These are phyloP conservation scores for Neurospora sp. DNA, from an alignment of 495 filamentous ascomycete genomes.

Conservation along the genomic window DNA sequence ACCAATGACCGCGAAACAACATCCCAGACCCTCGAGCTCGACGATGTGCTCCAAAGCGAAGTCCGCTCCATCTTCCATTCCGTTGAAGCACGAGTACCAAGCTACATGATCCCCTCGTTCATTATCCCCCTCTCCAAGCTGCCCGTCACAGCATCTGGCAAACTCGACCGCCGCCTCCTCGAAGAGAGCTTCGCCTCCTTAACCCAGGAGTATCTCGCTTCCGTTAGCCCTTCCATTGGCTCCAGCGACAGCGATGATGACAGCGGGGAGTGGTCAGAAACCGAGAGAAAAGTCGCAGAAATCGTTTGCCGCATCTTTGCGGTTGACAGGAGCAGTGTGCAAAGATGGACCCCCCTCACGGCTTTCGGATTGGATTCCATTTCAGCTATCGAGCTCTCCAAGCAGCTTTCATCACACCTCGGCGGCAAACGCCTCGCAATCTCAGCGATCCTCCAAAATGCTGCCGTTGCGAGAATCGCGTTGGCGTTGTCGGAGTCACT, in stretches of 20 bases:
- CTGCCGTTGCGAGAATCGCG: conserved; percentile 48
- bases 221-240: conserved; percentile 11
- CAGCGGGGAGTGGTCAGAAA: conserved; percentile 39
- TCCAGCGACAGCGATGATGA: conserved; percentile 19
- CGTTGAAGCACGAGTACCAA: conserved; percentile 38
- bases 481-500: conserved; percentile 11
- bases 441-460: conserved; percentile 52
- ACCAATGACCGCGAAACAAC: not conserved
- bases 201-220: conserved; percentile 7
- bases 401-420: conserved; percentile 32
- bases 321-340: conserved; percentile 46
- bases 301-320: conserved; percentile 33
- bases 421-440: conserved; percentile 39
- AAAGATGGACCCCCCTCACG: conserved; percentile 33
- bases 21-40: conserved; percentile 20
- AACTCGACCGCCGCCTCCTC: conserved; percentile 40
- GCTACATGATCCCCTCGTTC: conserved; percentile 59
- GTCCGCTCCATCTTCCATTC: conserved; percentile 31
- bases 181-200: conserved; percentile 9
- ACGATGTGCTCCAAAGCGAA: conserved; percentile 3
- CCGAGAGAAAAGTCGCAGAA: conserved; percentile 40
- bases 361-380: conserved; percentile 69
- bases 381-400: conserved; percentile 61
- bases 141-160: conserved; percentile 54
- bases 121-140: conserved; percentile 56